phyloP scores from a whole-genome alignment of 495 filamentous ascomycete genomes.

The Lindgomyces ingoldianus region DNA sequence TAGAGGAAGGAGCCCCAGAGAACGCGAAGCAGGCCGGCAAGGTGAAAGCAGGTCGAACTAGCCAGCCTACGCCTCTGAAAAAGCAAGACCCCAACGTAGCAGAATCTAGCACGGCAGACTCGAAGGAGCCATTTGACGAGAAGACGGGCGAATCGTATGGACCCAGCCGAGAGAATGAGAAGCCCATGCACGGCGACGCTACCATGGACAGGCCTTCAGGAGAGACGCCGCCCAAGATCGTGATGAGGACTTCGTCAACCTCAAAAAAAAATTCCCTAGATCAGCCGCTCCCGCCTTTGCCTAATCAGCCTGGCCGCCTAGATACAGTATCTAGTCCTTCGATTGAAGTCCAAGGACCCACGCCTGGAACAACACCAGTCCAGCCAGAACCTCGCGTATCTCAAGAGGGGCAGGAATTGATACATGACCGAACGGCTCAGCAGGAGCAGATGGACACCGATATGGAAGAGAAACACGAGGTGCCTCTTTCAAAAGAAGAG shows the following conservation, averaged over 20 bases:
- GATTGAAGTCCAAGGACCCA: conserved; percentile 41
- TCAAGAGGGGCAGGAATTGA: conserved; percentile 43
- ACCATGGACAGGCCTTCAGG: conserved; percentile 35
- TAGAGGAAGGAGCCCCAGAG: conserved; percentile 59
- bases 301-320: conserved; percentile 24
- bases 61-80: conserved; percentile 53
- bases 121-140: conserved; percentile 59
- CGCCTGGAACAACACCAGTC: conserved; percentile 41
- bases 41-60: conserved; percentile 56
- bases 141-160: conserved; percentile 46
- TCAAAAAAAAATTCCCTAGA: conserved; percentile 30
- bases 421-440: conserved; percentile 50
- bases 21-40: conserved; percentile 68
- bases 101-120: conserved; percentile 58
- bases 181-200: conserved; percentile 33
- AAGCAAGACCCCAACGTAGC: conserved; percentile 53
- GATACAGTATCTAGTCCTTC: conserved; percentile 31
- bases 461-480: conserved; percentile 62
- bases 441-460: conserved; percentile 58
- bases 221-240: conserved; percentile 26
- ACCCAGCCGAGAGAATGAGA: conserved; percentile 33
- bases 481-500: conserved; percentile 44
- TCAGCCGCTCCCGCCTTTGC: conserved; percentile 35
- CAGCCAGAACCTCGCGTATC: conserved; percentile 17
- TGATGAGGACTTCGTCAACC: conserved; percentile 30